A percentile compares a stretch with the other conserved stretches of the same genome.
These are phyloP conservation scores for Aspergillus campestris DNA, from an alignment of 495 filamentous ascomycete genomes.

Conservation along the genomic window DNA sequence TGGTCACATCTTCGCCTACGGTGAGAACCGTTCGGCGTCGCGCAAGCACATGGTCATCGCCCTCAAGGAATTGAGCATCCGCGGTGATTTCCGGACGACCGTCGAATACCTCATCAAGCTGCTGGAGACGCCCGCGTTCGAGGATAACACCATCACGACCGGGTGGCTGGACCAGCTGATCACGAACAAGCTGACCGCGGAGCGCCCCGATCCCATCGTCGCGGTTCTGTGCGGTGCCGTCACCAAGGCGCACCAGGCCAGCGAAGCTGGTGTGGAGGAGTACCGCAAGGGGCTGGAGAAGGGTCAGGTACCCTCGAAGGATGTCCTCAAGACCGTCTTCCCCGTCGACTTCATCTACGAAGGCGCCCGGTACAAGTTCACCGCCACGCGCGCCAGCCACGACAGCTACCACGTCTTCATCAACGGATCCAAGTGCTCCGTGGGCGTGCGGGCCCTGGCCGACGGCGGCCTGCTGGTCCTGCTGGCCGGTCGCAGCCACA, in stretches of 20 bases:
- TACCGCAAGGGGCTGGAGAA: constrained; percentile 88
- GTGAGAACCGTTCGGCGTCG: constrained; percentile 90
- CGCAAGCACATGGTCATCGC: constrained; percentile 99
- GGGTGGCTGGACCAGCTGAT: constrained; percentile 99
- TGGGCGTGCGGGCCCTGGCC: constrained; percentile 84
- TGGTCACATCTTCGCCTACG: constrained; percentile 98
- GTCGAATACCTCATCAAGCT: constrained; percentile 99
- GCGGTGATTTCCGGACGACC: constrained; percentile 96
- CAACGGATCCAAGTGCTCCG: constrained; percentile 93
- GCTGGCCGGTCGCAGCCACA: constrained; percentile 85
- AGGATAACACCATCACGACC: constrained; percentile 98
- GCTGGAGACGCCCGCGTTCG: constrained; percentile 95
- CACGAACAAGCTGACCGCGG: constrained; percentile 91
- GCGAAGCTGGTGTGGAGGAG: constrained; percentile 76
- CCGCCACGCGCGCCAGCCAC: constrained; percentile 81
- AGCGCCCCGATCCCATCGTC: constrained; percentile 85
- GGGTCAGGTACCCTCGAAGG: constrained; percentile 92
- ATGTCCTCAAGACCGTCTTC: constrained; percentile 96
- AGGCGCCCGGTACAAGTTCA: constrained; percentile 93
- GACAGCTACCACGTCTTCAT: constrained; percentile 99
- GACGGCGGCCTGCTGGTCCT: constrained; percentile 94
- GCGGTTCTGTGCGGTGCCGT: constrained; percentile 92
- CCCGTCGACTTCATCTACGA: constrained; percentile 99
- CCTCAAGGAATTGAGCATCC: constrained; percentile 97
- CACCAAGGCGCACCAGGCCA: constrained; percentile 88